A percentile compares a stretch with the other conserved stretches of the same genome.
phyloP scores from a whole-genome alignment of 371 early-diverging fungal species.

The Mortierella sp. region DNA sequence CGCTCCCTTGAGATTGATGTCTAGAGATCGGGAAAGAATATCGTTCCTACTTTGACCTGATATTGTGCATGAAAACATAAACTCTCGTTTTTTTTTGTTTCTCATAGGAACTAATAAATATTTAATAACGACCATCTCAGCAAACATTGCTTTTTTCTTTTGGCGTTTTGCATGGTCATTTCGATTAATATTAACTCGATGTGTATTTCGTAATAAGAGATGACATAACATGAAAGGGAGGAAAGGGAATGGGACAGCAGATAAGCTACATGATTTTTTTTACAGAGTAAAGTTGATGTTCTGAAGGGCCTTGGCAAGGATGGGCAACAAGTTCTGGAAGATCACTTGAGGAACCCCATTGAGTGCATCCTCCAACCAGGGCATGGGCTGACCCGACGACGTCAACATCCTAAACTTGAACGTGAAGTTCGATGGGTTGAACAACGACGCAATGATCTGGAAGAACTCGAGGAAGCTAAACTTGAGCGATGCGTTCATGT shows the following conservation, averaged over 20 bases:
- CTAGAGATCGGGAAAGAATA: background rate
- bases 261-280: slow-evolving; percentile 9
- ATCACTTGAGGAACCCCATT: slow-evolving; percentile 36
- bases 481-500: slow-evolving; percentile 36
- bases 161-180: too few relatives aligned
- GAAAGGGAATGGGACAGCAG: background rate
- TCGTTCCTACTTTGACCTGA: background rate
- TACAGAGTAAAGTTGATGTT: slow-evolving; percentile 47
- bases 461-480: slow-evolving; percentile 33
- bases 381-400: slow-evolving; percentile 42
- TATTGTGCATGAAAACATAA: background rate
- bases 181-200: too few relatives aligned
- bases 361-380: slow-evolving; percentile 64
- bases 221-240: background rate
- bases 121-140: too few relatives aligned
- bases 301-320: slow-evolving; percentile 60
- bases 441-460: slow-evolving; percentile 21
- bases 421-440: slow-evolving; percentile 35
- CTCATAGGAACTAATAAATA: too few relatives aligned
- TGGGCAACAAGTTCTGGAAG: slow-evolving; percentile 49
- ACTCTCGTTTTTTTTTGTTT: background rate
- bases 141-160: too few relatives aligned
- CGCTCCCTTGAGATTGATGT: background rate
- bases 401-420: slow-evolving; percentile 40
- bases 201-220: too few relatives aligned